These are phyloP conservation scores for Blastobotrys attinorum DNA, from an alignment of 805 yeast species.

Conservation along the genomic window DNA sequence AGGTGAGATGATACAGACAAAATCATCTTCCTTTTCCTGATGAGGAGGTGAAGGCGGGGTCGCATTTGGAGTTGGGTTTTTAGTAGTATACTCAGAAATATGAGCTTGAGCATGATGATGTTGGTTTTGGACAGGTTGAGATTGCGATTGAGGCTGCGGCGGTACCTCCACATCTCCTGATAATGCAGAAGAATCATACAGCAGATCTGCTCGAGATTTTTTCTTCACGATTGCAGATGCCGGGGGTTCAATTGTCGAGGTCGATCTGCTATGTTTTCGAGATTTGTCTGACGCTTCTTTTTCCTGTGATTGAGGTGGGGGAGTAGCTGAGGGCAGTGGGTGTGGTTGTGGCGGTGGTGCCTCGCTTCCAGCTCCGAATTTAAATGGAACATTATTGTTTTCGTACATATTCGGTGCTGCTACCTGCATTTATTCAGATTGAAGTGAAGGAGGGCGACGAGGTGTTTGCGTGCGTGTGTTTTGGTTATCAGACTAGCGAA, in stretches of 20 bases:
- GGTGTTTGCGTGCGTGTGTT: no score
- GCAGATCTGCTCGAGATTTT: neutral
- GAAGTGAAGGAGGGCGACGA: no score
- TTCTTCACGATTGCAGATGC: neutral
- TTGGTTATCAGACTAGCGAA: no score
- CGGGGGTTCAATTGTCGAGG: neutral
- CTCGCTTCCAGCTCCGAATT: neutral
- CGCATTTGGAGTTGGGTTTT: neutral
- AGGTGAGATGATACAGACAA: slow-evolving; percentile 13
- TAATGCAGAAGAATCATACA: neutral
- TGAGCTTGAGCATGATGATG: neutral
- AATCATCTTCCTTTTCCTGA: neutral
- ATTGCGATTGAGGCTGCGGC: neutral
- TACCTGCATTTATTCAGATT: no score
- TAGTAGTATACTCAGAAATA: neutral
- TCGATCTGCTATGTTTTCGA: neutral
- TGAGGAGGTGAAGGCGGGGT: neutral
- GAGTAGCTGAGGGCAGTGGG: no score
- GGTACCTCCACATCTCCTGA: neutral
- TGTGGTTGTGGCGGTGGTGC: neutral
- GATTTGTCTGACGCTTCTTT: neutral
- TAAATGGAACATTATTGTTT: no score
- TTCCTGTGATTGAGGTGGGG: neutral
- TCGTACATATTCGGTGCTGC: no score
- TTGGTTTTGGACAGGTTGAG: neutral